Conservation (phyloP, 2,329 filamentous ascomycete species). For the Fusarium sp. region DNA sequence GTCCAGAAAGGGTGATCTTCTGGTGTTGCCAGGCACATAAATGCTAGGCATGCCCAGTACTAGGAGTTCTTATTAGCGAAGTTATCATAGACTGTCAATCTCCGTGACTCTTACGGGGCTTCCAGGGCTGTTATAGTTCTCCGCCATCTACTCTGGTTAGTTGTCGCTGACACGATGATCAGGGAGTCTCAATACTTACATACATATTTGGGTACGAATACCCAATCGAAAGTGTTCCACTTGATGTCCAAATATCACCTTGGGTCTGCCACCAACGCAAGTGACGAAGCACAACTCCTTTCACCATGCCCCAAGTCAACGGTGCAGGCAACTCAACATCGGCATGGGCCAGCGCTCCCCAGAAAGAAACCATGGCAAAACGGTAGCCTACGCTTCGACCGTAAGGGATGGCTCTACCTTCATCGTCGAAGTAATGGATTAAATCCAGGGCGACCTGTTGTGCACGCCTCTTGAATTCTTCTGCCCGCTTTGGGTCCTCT, state of each 20-base stretch:
- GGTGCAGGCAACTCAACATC: constrained; percentile 78
- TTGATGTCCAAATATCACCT: constrained; percentile 77
- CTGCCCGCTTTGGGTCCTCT: constrained; percentile 72
- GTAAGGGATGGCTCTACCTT: constrained; percentile 80
- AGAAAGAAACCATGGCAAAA: constrained; percentile 89
- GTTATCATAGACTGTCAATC: constrained; percentile 15
- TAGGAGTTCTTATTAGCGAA: constrained; percentile 51
- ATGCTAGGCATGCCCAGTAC: constrained; percentile 84
- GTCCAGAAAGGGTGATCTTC: constrained; percentile 81
- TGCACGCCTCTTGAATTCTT: constrained; percentile 77
- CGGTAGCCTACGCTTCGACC: constrained; percentile 83
- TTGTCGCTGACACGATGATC: constrained; percentile 14
- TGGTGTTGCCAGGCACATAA: constrained; percentile 78
- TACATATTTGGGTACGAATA: constrained; percentile 85
- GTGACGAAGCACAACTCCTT: constrained; percentile 79
- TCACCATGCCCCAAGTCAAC: constrained; percentile 82
- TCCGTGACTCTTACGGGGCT: constrained; percentile 59
- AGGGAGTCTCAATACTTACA: constrained; percentile 52
- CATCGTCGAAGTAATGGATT: constrained; percentile 79
- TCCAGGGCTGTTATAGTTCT: constrained; percentile 86
- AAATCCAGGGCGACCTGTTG: constrained; percentile 76
- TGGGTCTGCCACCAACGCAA: constrained; percentile 85
- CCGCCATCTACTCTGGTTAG: constrained; percentile 67
- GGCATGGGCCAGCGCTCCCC: constrained; percentile 81
- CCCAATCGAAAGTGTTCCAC: constrained; percentile 80